Evolutionary conservation across 2,329 filamentous ascomycete genomes (phyloP).

Genomic region (Neopestalotiopsis rosae): DNA sequence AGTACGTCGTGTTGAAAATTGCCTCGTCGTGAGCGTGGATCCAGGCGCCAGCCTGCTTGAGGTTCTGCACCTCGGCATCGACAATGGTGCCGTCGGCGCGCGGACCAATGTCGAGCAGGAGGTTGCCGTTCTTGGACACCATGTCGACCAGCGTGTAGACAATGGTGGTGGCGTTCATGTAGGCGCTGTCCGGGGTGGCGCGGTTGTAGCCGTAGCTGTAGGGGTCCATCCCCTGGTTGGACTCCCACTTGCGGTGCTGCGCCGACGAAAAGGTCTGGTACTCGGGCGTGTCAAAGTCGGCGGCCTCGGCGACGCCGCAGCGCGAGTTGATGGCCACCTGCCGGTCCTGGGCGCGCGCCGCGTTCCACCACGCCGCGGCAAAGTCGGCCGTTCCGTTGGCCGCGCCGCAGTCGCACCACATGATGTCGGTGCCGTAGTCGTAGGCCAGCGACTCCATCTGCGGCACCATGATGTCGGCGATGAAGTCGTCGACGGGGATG

Average conservation of each 20-base stretch:
- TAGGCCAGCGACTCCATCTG: conserved; percentile 49
- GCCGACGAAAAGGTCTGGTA: conserved; percentile 53
- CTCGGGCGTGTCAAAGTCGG: conserved; percentile 63
- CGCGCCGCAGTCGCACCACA: conserved; percentile 50
- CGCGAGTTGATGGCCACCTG: conserved; percentile 59
- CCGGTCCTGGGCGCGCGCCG: conserved; percentile 40
- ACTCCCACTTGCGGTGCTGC: conserved; percentile 61
- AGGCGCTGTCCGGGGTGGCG: conserved; percentile 50
- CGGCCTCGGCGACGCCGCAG: conserved; percentile 52
- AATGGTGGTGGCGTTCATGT: conserved; percentile 54
- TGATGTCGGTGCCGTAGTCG: conserved; percentile 46
- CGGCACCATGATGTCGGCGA: conserved; percentile 45
- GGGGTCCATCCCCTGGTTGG: conserved; percentile 61
- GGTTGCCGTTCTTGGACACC: conserved; percentile 59
- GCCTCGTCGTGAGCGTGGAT: conserved; percentile 56
- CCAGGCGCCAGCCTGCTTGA: conserved; percentile 56
- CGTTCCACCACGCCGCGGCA: conserved; percentile 46
- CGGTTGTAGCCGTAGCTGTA: conserved; percentile 62
- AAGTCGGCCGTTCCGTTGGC: conserved; percentile 44
- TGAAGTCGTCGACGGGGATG: conserved; percentile 42
- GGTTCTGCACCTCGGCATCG: conserved; percentile 47
- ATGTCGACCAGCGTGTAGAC: conserved; percentile 56
- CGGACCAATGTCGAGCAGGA: conserved; percentile 59
- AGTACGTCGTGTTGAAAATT: conserved; percentile 60
- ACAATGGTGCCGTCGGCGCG: conserved; percentile 56